Evolutionary conservation across 257 asterid genomes (phyloP).

Genomic region (Gardenia jasminoides): DNA sequence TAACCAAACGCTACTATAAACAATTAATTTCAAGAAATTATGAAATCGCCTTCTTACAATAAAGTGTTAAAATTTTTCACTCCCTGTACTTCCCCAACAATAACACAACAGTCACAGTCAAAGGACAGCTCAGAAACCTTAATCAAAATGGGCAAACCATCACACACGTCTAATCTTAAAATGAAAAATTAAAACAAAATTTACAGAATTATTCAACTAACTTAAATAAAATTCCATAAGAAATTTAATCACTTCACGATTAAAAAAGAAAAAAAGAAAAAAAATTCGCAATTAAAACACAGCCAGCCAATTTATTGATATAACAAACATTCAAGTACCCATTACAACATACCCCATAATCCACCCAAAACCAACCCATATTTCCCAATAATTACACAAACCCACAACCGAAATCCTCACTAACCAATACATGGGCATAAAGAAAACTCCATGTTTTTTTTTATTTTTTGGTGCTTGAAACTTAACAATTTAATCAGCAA

Average conservation of each 20-base stretch:
- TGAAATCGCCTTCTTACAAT: background rate
- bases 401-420: background rate
- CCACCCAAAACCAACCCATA: background rate
- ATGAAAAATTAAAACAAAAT: background rate
- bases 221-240: background rate
- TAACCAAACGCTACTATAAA: background rate
- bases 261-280: no score
- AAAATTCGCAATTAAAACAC: background rate
- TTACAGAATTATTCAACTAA: background rate
- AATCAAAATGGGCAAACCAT: background rate
- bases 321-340: background rate
- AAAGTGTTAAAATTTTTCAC: background rate
- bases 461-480: background rate
- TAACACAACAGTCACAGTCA: background rate
- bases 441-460: background rate
- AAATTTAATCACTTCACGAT: background rate
- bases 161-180: background rate
- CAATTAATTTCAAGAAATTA: background rate
- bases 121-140: background rate
- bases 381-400: constrained; percentile 8
- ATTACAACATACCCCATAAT: background rate
- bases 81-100: background rate
- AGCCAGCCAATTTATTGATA: constrained; percentile 10
- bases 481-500: constrained; percentile 25
- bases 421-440: background rate